These are phyloP conservation scores for Alternaria rosae DNA, from an alignment of 2,329 filamentous ascomycete species.

Conservation along the genomic window DNA sequence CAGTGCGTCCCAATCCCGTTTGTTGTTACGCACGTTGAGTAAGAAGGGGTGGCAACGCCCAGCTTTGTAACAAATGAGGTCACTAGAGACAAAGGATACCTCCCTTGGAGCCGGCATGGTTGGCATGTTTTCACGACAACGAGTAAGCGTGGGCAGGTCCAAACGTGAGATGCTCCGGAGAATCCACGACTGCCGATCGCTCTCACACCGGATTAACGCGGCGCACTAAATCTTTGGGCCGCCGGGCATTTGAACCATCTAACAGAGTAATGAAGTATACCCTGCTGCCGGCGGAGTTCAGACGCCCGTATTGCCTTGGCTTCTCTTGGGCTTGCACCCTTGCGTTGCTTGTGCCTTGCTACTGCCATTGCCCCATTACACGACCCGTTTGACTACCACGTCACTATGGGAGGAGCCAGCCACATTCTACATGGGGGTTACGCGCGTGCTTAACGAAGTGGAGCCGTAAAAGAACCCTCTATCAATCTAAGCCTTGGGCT, in stretches of 20 bases:
- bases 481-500: conserved; percentile 25
- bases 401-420: conserved; percentile 40
- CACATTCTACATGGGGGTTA: conserved; percentile 31
- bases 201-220: conserved; percentile 26
- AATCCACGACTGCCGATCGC: conserved; percentile 20
- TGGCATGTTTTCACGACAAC: conserved; percentile 11
- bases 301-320: conserved; percentile 43
- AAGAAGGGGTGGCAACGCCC: conserved; percentile 3
- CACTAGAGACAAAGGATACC: not conserved
- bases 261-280: conserved; percentile 32
- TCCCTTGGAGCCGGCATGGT: conserved; percentile 4
- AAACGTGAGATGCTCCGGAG: conserved; percentile 25
- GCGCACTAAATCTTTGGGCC: conserved; percentile 27
- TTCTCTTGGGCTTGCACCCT: conserved; percentile 44
- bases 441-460: conserved; percentile 39
- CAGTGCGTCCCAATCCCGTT: conserved; percentile 9
- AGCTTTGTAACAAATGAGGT: conserved; percentile 2
- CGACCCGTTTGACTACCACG: conserved; percentile 44
- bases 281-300: conserved; percentile 39
- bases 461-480: conserved; percentile 23
- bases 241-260: conserved; percentile 31
- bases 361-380: conserved; percentile 40
- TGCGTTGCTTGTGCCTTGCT: conserved; percentile 46
- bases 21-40: conserved; percentile 22
- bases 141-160: conserved; percentile 17